Conservation (phyloP, 345 rosid genomes). For the Laguncularia racemosa region DNA sequence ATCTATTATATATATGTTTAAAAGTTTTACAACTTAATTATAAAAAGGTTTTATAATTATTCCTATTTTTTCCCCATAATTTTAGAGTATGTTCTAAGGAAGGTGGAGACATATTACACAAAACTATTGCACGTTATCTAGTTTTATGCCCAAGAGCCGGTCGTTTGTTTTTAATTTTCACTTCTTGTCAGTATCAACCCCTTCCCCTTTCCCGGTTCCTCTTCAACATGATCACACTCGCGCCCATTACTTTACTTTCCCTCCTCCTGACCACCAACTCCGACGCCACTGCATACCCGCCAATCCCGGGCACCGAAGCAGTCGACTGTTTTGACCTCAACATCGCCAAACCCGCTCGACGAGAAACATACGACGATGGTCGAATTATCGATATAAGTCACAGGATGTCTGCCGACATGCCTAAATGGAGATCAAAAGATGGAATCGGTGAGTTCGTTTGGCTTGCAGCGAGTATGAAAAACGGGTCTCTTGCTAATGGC, state of each 20-base stretch:
- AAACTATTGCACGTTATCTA: too few relatives aligned
- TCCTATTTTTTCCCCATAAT: too few relatives aligned
- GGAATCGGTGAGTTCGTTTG: constrained; percentile 35
- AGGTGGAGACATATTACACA: too few relatives aligned
- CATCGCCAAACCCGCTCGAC: constrained; percentile 10
- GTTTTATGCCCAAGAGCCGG: too few relatives aligned
- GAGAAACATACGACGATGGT: constrained; percentile 25
- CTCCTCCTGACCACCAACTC: not conserved
- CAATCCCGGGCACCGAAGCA: not conserved
- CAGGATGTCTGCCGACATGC: constrained; percentile 20
- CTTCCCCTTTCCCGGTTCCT: not conserved
- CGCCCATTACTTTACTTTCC: not conserved
- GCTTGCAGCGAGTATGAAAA: constrained; percentile 34
- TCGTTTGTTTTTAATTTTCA: too few relatives aligned
- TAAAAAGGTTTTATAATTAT: too few relatives aligned
- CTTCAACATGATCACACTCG: not conserved
- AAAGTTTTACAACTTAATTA: too few relatives aligned
- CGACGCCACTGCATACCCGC: constrained; percentile 2
- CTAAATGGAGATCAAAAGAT: constrained; percentile 19
- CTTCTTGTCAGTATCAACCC: too few relatives aligned
- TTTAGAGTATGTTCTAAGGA: too few relatives aligned
- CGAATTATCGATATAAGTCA: constrained; percentile 45
- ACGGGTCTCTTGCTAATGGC: constrained; percentile 28
- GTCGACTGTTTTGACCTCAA: not conserved
- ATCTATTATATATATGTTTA: too few relatives aligned